A percentile compares a stretch with the other conserved stretches of the same genome.
These are phyloP conservation scores for Paraconiothyrium sp. DNA, from an alignment of 2,329 filamentous ascomycete genomes.

Conservation along the genomic window DNA sequence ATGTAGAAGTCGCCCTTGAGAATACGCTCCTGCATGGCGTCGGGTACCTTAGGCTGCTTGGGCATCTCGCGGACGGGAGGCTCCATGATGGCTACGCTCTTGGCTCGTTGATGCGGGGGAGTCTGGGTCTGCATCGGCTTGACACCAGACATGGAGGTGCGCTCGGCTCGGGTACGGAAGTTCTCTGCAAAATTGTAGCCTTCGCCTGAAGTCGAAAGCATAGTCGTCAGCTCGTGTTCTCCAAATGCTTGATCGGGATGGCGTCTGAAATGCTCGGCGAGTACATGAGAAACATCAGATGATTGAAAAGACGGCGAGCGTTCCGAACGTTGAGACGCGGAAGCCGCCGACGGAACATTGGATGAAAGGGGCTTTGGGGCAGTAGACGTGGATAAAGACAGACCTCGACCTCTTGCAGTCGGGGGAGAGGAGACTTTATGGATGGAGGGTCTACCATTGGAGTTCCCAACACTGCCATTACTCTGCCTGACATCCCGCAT, in stretches of 20 bases:
- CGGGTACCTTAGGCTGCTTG: constrained; percentile 71
- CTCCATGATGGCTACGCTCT: constrained; percentile 72
- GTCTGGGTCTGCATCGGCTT: constrained; percentile 41
- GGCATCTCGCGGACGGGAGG: constrained; percentile 63
- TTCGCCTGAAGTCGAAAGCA: constrained; percentile 76
- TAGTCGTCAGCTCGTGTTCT: constrained; percentile 70
- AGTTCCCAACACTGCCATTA: constrained; percentile 61
- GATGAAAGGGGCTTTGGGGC: constrained; percentile 36
- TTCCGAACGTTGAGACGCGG: constrained; percentile 28
- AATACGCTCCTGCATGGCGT: constrained; percentile 96
- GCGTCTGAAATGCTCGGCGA: constrained; percentile 42
- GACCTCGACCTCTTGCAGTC: constrained; percentile 66
- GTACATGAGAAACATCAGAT: constrained; percentile 38
- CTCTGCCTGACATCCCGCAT: constrained; percentile 73
- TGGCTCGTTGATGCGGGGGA: constrained; percentile 69
- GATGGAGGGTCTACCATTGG: constrained; percentile 69
- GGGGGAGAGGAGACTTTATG: constrained; percentile 61
- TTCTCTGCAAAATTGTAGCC: constrained; percentile 98
- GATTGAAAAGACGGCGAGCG: constrained; percentile 36
- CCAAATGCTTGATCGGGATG: constrained; percentile 41
- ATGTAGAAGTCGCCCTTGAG: constrained; percentile 98
- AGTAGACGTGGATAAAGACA: constrained; percentile 59
- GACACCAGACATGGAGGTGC: constrained; percentile 66
- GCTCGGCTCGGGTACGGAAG: constrained; percentile 89
- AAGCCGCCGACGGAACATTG: constrained; percentile 34